Evolutionary conservation across 1,284 basidiomycete species (phyloP).

Genomic region (Sphagnurus paluster): DNA sequence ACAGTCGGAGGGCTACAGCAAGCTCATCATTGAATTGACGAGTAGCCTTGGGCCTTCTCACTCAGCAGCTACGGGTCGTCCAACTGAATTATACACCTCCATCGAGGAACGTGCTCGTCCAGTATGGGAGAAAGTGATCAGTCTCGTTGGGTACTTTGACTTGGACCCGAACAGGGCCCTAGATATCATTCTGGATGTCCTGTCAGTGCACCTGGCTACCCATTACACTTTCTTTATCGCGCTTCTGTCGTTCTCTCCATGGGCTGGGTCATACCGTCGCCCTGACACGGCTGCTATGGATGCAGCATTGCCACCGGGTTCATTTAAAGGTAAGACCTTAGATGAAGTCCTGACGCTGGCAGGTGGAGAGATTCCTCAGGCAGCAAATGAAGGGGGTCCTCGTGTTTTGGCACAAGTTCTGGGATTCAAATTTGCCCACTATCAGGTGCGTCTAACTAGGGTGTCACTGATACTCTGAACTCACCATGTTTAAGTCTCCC

Average conservation of each 20-base stretch:
- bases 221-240: conserved; percentile 94
- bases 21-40: conserved; percentile 84
- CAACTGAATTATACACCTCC: conserved; percentile 55
- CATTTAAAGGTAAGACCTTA: conserved; percentile 59
- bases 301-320: conserved; percentile 36
- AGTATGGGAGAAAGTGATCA: conserved; percentile 87
- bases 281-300: conserved; percentile 34
- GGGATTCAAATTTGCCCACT: conserved; percentile 94
- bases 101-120: conserved; percentile 67
- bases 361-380: conserved; percentile 32
- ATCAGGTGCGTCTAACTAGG: conserved; percentile 60
- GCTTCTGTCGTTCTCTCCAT: conserved; percentile 83
- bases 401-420: conserved; percentile 87
- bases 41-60: conserved; percentile 77
- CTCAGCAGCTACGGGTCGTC: conserved; percentile 56
- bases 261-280: conserved; percentile 52
- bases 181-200: conserved; percentile 92
- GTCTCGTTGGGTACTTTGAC: conserved; percentile 93
- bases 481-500: conserved; percentile 39
- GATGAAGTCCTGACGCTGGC: conserved; percentile 64
- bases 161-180: conserved; percentile 93
- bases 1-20: conserved; percentile 96
- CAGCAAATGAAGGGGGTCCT: conserved; percentile 38
- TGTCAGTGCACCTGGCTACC: conserved; percentile 77
- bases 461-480: conserved; percentile 17